These are phyloP conservation scores for Colletotrichum zoysiae DNA, from an alignment of 2,329 filamentous ascomycete species.

Conservation along the genomic window DNA sequence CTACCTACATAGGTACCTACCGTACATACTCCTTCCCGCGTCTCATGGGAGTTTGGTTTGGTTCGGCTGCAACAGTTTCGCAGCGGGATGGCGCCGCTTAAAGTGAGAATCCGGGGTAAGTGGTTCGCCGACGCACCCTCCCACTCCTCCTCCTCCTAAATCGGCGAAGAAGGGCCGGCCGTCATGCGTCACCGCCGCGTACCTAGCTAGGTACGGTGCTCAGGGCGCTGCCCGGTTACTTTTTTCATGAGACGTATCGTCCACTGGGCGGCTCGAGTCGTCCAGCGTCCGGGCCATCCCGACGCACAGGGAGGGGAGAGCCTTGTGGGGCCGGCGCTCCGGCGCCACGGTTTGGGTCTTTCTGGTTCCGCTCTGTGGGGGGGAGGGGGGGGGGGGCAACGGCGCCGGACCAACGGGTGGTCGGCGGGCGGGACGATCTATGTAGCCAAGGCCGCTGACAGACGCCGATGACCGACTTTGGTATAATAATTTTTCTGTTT, in stretches of 20 bases:
- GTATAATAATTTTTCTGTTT: not conserved
- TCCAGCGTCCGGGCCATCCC: not conserved
- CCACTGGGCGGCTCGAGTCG: not conserved
- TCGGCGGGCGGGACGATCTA: not conserved
- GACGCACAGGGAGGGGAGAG: not conserved
- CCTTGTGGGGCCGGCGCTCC: slow-evolving; percentile 1
- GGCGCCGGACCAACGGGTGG: not conserved
- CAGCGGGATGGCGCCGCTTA: not conserved
- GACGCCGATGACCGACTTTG: too few species aligned
- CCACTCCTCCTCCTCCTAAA: not conserved
- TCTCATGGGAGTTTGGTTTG: not conserved
- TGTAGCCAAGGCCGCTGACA: too few species aligned
- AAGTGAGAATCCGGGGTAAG: not conserved
- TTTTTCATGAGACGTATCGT: slow-evolving; percentile 18
- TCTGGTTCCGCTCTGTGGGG: not conserved
- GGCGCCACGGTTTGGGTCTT: not conserved
- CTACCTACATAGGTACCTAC: too few species aligned
- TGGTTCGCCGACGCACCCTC: not conserved
- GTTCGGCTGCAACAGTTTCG: not conserved
- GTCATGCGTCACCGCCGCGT: not conserved
- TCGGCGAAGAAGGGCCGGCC: not conserved
- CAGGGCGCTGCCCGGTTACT: not conserved
- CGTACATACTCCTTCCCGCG: not conserved
- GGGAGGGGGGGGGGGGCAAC: not conserved
- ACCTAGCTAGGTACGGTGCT: not conserved